phyloP scores from a whole-genome alignment of 2,329 filamentous ascomycete species.

The Fusarium buharicum region DNA sequence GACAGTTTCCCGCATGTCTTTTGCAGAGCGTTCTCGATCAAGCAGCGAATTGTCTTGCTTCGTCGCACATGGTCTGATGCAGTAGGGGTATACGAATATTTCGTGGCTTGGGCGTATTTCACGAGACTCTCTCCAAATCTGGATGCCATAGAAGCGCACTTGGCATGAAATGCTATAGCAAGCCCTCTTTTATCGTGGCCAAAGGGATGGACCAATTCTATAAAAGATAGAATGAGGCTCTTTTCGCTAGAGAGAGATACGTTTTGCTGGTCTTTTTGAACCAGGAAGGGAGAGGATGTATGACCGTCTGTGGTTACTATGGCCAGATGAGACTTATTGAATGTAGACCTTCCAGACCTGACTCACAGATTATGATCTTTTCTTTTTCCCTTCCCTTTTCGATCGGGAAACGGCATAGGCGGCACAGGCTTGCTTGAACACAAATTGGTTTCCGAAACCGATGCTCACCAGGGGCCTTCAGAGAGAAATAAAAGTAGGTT shows the following conservation, averaged over 20 bases:
- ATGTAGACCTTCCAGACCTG: accelerated
- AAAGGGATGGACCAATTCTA: neutral
- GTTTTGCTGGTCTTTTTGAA: neutral
- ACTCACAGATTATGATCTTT: neutral
- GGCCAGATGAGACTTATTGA: neutral
- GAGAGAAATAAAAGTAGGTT: too few relatives aligned
- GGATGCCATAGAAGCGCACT: neutral
- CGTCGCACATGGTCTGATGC: neutral
- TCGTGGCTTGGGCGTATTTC: neutral
- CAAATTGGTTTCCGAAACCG: slow-evolving; percentile 3
- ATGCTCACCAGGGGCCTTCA: too few relatives aligned
- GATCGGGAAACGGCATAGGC: slow-evolving; percentile 10
- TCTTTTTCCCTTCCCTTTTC: neutral
- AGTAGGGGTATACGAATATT: slow-evolving; percentile 3
- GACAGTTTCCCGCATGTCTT: slow-evolving; percentile 1
- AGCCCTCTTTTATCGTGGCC: neutral
- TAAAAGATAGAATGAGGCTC: neutral
- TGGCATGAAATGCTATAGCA: slow-evolving; percentile 3
- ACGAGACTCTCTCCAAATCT: neutral
- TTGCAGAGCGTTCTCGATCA: neutral
- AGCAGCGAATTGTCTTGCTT: neutral
- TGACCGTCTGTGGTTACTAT: slow-evolving; percentile 1
- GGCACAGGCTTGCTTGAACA: slow-evolving; percentile 1
- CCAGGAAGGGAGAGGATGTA: neutral
- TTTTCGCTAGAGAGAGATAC: neutral